Evolutionary conservation across 2,329 filamentous ascomycete genomes (phyloP).

Genomic region (Monilinia aucupariae): DNA sequence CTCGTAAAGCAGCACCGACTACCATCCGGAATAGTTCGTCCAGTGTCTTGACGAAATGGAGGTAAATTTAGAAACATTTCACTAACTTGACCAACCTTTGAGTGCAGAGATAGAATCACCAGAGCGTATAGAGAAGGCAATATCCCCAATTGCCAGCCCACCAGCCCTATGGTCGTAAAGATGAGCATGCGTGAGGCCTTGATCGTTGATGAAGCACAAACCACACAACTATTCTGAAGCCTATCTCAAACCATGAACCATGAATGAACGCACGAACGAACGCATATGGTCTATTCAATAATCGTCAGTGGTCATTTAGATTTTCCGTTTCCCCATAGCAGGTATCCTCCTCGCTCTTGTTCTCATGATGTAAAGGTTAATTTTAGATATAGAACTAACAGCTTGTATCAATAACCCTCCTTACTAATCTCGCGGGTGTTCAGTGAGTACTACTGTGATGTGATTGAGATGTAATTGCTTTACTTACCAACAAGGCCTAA

Average conservation of each 20-base stretch:
- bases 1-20: constrained; percentile 24
- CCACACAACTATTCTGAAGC: constrained; percentile 6
- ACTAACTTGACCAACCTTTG: not conserved
- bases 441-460: not conserved
- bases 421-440: not conserved
- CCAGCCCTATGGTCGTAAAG: constrained; percentile 13
- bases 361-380: not conserved
- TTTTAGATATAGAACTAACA: not conserved
- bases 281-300: not conserved
- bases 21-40: constrained; percentile 24
- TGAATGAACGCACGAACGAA: not conserved
- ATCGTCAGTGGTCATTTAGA: not conserved
- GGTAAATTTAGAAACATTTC: constrained; percentile 16
- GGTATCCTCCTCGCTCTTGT: constrained; percentile 6
- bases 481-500: not conserved
- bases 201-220: constrained; percentile 2
- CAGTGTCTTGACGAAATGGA: not conserved
- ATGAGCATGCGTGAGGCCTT: not conserved
- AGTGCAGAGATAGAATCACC: constrained; percentile 12
- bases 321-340: not conserved
- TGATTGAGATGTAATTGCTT: not conserved
- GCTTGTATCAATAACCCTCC: not conserved
- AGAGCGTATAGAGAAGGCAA: not conserved
- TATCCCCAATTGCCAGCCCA: not conserved
- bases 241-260: constrained; percentile 8